Evolutionary conservation across 2,329 filamentous ascomycete genomes (phyloP), one percentile per base, ranked within the genome.

Genomic region (Raffaelea ambrosiae): DNA sequence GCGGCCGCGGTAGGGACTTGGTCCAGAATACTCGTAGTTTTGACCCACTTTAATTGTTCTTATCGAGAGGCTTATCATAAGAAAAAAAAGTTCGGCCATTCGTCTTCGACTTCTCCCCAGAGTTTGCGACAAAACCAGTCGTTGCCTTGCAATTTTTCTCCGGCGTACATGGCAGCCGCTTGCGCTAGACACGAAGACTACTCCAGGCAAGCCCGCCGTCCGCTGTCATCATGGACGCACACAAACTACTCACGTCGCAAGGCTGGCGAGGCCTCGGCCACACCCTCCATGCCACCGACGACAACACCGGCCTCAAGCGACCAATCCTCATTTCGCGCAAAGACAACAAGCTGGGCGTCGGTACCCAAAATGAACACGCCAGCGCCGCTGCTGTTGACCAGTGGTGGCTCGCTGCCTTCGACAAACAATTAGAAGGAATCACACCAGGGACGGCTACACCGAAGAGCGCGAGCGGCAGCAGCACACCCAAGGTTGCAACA

Each of bases 361-460:
- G 91, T 47, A 82, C 86, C 61, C 88, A 87, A 63, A 72, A 74
- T 49, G 74, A 80, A 49, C 76, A 81, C 53, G 72, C 73, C 55
- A 77, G 74, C 23, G 79, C 75, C 57, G 74, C 74, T 53, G 78
- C 76, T 20, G 78, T 74, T 57, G 91, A 96, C 61, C 89, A 95
- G 63, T 98, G 93, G 93, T 98, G 93, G 93, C 75, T 95, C 66
- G 84, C 88, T 50, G 93, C 93, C 11, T 96, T 95, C 57, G 91
- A 97, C 66, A 83, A 89, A 62, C 89, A 90, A 48, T 70, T 96
- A 54, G 86, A 93, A 64, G 86, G 84, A 4, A 74, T 95, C 61
- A 81, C 77, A 2, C 72, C 74, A 21, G 72, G 73, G 54, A 66
- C 77, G 55, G 73, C 79, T 46, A 68, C 71, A 56, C 69, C 80